Conservation (phyloP, 768 basidiomycete genomes). For the Porpolomopsis calyptriformis region DNA sequence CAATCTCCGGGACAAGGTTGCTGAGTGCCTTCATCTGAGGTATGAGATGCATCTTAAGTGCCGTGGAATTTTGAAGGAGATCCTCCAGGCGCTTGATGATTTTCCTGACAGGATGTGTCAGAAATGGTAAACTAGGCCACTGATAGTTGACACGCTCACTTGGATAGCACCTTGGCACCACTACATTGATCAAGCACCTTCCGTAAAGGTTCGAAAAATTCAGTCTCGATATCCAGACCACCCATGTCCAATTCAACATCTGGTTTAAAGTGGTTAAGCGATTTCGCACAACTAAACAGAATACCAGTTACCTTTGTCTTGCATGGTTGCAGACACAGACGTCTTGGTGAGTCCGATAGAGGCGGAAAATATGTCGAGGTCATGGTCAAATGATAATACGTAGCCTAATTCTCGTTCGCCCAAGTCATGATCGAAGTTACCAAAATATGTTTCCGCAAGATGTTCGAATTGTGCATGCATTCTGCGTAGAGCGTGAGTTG, state of each 20-base stretch:
- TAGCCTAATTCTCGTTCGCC: constrained; percentile 85
- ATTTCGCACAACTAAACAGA: neutral
- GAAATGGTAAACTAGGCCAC: neutral
- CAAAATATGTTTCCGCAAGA: constrained; percentile 79
- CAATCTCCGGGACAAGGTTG: constrained; percentile 65
- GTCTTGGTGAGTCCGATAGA: constrained; percentile 88
- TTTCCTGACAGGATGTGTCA: constrained; percentile 47
- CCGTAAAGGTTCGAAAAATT: constrained; percentile 75
- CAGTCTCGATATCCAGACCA: constrained; percentile 61
- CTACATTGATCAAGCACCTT: constrained; percentile 73
- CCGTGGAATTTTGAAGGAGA: constrained; percentile 56
- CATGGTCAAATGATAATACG: constrained; percentile 72
- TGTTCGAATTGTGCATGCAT: constrained; percentile 92
- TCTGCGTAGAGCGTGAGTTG: constrained; percentile 30
- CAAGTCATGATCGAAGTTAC: constrained; percentile 72
- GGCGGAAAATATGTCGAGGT: constrained; percentile 89
- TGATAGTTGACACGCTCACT: constrained; percentile 32
- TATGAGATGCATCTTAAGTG: constrained; percentile 60
- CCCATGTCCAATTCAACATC: constrained; percentile 68
- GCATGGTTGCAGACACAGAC: constrained; percentile 56
- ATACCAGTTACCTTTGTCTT: constrained; percentile 57
- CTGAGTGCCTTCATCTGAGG: constrained; percentile 65
- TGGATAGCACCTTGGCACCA: constrained; percentile 69
- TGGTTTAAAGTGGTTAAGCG: constrained; percentile 17
- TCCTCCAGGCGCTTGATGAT: constrained; percentile 79